phyloP scores from a whole-genome alignment of 2,329 filamentous ascomycete genomes.

The Grosmannia clavigera region DNA sequence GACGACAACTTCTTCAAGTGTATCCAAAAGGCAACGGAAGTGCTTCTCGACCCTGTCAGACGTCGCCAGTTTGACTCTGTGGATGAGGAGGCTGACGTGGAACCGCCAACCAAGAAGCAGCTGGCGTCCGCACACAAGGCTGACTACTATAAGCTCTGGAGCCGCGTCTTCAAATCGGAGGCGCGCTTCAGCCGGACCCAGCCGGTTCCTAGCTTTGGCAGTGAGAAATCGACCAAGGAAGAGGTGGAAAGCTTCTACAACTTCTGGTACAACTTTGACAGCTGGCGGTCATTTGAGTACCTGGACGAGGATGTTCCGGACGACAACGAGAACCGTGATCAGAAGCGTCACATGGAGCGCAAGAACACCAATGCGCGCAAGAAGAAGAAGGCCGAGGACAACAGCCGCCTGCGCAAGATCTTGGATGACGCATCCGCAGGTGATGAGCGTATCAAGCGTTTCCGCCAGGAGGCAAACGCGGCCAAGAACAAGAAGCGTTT shows the following conservation, averaged over 20 bases:
- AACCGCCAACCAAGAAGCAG: slow-evolving; percentile 88
- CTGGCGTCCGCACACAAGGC: slow-evolving; percentile 48
- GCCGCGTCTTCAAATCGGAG: slow-evolving; percentile 80
- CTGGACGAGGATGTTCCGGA: slow-evolving; percentile 97
- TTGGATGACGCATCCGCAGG: slow-evolving; percentile 74
- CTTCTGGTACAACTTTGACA: slow-evolving; percentile 99
- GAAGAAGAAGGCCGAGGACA: slow-evolving; percentile 99
- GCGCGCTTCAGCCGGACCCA: slow-evolving; percentile 83
- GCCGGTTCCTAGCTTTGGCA: slow-evolving; percentile 77
- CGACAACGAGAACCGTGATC: slow-evolving; percentile 97
- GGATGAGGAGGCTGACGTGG: slow-evolving; percentile 84
- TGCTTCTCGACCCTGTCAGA: slow-evolving; percentile 83
- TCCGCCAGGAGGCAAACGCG: slow-evolving; percentile 82
- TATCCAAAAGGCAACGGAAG: slow-evolving; percentile 94
- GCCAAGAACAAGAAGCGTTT: slow-evolving; percentile 92
- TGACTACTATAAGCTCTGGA: slow-evolving; percentile 95
- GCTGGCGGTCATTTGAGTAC: slow-evolving; percentile 95
- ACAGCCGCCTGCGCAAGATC: slow-evolving; percentile 73
- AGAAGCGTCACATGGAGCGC: slow-evolving; percentile 95
- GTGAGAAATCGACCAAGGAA: slow-evolving; percentile 73
- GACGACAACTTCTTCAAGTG: slow-evolving; percentile 99
- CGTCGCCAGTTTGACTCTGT: slow-evolving; percentile 94
- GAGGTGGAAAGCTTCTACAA: slow-evolving; percentile 96
- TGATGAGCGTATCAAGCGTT: slow-evolving; percentile 95
- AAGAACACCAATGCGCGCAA: slow-evolving; percentile 97